These are phyloP conservation scores for Talaromyces borbonicus DNA, from an alignment of 495 filamentous ascomycete species.

Conservation along the genomic window DNA sequence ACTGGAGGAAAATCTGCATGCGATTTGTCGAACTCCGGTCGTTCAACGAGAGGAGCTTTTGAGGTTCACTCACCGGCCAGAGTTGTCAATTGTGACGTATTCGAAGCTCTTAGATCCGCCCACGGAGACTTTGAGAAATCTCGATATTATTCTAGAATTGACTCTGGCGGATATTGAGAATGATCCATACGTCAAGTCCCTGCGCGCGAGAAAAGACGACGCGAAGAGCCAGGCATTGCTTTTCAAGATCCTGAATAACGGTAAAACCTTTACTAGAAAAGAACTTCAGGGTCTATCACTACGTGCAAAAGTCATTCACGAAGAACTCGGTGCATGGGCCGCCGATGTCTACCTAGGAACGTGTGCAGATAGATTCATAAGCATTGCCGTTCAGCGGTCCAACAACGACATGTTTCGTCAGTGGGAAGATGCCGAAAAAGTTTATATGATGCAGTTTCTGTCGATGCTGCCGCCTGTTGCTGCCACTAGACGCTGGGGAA, in stretches of 20 bases:
- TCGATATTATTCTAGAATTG: slow-evolving; percentile 14
- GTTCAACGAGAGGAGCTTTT: slow-evolving; percentile 61
- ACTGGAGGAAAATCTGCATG: slow-evolving; percentile 70
- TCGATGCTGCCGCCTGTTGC: slow-evolving; percentile 26
- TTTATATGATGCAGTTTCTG: slow-evolving; percentile 49
- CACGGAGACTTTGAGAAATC: slow-evolving; percentile 13
- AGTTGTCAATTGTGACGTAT: slow-evolving; percentile 4
- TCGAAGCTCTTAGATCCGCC: background rate
- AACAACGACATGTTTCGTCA: slow-evolving; percentile 4
- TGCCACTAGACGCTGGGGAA: slow-evolving; percentile 15
- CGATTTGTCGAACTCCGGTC: slow-evolving; percentile 63
- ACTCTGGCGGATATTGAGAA: slow-evolving; percentile 45
- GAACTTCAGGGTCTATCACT: slow-evolving; percentile 51
- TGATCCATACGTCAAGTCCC: slow-evolving; percentile 60
- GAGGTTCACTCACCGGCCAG: slow-evolving; percentile 56
- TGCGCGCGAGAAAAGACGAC: slow-evolving; percentile 30
- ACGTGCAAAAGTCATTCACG: slow-evolving; percentile 40
- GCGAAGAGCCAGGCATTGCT: slow-evolving; percentile 25
- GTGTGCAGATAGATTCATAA: slow-evolving; percentile 41
- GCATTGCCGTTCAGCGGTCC: slow-evolving; percentile 18
- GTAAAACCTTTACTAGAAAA: slow-evolving; percentile 52
- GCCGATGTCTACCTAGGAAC: slow-evolving; percentile 58
- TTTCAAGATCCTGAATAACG: slow-evolving; percentile 32
- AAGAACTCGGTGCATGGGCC: slow-evolving; percentile 65
- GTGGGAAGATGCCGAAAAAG: slow-evolving; percentile 34